These are phyloP conservation scores for Colletotrichum abscissum DNA, from an alignment of 2,329 filamentous ascomycete species.

Conservation along the genomic window DNA sequence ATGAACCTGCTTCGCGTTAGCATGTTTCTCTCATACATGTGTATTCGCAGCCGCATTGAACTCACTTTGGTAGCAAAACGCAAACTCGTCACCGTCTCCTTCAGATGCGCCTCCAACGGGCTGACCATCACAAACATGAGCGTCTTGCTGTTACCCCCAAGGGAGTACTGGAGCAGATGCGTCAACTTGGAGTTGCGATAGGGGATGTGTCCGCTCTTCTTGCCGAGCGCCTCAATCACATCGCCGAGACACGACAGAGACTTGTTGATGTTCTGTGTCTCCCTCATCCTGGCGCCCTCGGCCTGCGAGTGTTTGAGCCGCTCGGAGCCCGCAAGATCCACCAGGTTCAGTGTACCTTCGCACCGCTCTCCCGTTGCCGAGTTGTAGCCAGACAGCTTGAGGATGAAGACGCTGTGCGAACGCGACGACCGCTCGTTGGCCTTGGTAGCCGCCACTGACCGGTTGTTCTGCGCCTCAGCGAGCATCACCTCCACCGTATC, in stretches of 20 bases:
- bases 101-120: constrained; percentile 88
- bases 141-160: constrained; percentile 96
- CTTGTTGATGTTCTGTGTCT: constrained; percentile 98
- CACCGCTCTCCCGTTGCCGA: constrained; percentile 81
- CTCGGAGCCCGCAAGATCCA: constrained; percentile 95
- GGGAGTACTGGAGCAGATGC: constrained; percentile 91
- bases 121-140: constrained; percentile 99
- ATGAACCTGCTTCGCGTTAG: constrained; percentile 66
- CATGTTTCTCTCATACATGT: not conserved
- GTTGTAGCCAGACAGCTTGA: constrained; percentile 82
- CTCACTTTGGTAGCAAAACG: constrained; percentile 93
- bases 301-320: constrained; percentile 87
- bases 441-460: constrained; percentile 95
- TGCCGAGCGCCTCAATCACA: constrained; percentile 92
- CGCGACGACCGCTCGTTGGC: constrained; percentile 95
- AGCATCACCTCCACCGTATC: constrained; percentile 85
- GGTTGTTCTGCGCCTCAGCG: constrained; percentile 82
- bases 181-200: constrained; percentile 98
- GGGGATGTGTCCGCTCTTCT: constrained; percentile 85
- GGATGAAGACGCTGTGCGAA: constrained; percentile 95
- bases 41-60: not conserved
- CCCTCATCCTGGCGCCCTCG: constrained; percentile 87
- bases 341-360: constrained; percentile 93
- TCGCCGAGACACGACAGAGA: constrained; percentile 92
- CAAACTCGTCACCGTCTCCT: constrained; percentile 93